Base-by-base conservation (phyloP, 495 filamentous ascomycete species). In the Penicillium coprophilum region DNA sequence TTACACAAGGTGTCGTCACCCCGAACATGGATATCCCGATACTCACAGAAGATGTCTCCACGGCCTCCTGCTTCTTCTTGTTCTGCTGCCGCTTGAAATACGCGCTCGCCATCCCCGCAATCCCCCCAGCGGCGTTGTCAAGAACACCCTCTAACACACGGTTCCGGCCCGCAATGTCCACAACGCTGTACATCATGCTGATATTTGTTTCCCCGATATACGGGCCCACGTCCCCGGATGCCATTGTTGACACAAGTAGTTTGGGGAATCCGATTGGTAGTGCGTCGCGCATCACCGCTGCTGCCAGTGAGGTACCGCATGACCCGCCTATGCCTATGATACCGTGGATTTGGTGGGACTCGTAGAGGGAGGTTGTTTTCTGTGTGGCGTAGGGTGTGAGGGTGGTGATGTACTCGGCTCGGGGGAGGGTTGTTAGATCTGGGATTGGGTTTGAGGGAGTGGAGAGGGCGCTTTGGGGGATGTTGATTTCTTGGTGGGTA, bases 11-110 rank as follows among this genome's bases (percentile, higher is more conserved):
- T 0, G 85, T 89, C 1, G 87, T 90, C 9, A 90, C 86, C 9
- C 87, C 87, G 61, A 89, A 90, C 87, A 89, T 89, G 30, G 85
- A 86, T 39, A 89, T 79, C 0, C 80, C 86, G 11, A 89, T 72
- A 0, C 75, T 60, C 59, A 78, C 81, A 17, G 24, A n/a, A 0
- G 50, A 50, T 8, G 17, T 24, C 28, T 54, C 27, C 9, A 50
- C 43, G n/a, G n/a, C n/a, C 12, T 50, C 11, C 17, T 7, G 28
- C 36, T 57, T 24, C 21, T 5, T 24, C 36, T 57, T 20, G 2
- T 41, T 17, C 11, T 34, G 45, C 12, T 10, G 20, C 19, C 31
- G 20, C 8, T 11, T 6, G 7, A 45, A 62, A 50, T 82, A 83
- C 0, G 77, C 64, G 12, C 48, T 54, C 0, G 80, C 82, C 77